Conservation (phyloP, 208 protist species). For the Trichomonas vaginalis region DNA sequence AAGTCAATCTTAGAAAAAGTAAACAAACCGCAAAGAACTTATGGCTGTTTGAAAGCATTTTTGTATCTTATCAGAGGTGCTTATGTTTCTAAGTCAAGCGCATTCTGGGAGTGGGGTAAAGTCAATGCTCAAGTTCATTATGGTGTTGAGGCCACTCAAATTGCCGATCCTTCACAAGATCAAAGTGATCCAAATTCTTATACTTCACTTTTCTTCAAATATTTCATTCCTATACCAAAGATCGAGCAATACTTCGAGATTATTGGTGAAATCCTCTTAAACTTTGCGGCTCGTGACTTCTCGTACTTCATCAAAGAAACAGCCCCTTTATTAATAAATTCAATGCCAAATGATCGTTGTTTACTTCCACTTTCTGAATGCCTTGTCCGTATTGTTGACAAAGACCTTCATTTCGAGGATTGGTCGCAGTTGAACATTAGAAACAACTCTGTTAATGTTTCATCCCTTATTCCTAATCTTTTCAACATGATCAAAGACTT, state of each 20-base stretch:
- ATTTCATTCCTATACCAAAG: background rate
- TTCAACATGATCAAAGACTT: background rate
- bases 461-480: background rate
- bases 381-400: background rate
- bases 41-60: background rate
- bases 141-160: background rate
- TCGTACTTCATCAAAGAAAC: background rate
- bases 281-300: constrained; percentile 3
- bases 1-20: background rate
- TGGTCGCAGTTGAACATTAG: background rate
- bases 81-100: background rate
- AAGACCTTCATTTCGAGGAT: background rate
- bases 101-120: background rate
- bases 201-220: background rate
- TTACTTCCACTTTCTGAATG: background rate
- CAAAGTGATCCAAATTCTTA: background rate
- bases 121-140: background rate
- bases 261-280: background rate
- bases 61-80: background rate
- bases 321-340: background rate
- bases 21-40: background rate
- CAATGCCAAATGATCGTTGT: background rate
- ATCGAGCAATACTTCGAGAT: background rate
- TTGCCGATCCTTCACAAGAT: background rate
- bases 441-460: background rate